Percentiles rank a stretch among this genome's conserved stretches.
phyloP scores from a whole-genome alignment of 257 asterid genomes.

The Solanum etuberosum region DNA sequence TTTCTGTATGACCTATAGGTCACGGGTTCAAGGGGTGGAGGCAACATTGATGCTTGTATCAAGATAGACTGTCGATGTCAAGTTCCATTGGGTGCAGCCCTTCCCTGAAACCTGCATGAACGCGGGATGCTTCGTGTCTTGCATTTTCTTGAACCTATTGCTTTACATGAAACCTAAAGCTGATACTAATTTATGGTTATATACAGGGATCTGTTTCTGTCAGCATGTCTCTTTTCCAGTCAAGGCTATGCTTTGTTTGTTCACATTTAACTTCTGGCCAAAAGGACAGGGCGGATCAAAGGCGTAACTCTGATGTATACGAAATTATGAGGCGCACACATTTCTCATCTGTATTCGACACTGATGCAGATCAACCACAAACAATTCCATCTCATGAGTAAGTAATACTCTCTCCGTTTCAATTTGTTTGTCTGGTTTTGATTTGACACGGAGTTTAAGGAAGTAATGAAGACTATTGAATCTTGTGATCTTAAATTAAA shows the following conservation, averaged over 20 bases:
- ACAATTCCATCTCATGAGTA: constrained; percentile 83
- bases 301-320: constrained; percentile 83
- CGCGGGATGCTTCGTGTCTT: neutral
- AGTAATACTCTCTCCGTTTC: constrained; percentile 2
- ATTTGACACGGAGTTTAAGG: neutral
- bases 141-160: neutral
- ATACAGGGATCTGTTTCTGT: constrained; percentile 87
- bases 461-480: neutral
- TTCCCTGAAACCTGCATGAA: neutral
- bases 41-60: neutral
- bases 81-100: neutral
- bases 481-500: neutral
- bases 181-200: neutral
- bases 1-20: neutral
- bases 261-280: constrained; percentile 83
- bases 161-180: neutral
- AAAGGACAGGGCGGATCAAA: constrained; percentile 51
- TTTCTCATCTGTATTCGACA: constrained; percentile 37
- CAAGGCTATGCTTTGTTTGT: constrained; percentile 78
- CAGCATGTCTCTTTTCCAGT: constrained; percentile 92
- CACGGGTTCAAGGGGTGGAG: too few relatives aligned
- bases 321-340: constrained; percentile 80
- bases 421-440: neutral
- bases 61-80: neutral
- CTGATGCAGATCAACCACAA: constrained; percentile 51